Evolutionary conservation across 345 rosid species (phyloP).

Genomic region (Pistacia integerrima): DNA sequence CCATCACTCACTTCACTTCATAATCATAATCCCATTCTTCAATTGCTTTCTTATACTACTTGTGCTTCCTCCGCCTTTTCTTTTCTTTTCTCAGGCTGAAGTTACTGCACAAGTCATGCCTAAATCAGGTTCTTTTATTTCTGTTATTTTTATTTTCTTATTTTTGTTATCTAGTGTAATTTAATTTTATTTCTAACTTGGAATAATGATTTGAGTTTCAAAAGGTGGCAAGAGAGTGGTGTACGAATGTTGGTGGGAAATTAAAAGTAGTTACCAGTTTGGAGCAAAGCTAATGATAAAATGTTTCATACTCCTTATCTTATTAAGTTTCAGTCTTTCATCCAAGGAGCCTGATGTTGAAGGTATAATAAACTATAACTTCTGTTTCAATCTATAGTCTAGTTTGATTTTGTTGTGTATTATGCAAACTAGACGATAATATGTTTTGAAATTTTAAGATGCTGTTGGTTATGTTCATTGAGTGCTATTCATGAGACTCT

Average conservation of each 20-base stretch:
- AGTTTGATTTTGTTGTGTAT: neutral
- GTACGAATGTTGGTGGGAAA: slow-evolving; percentile 19
- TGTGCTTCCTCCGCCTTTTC: slow-evolving; percentile 24
- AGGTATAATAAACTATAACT: slow-evolving; percentile 40
- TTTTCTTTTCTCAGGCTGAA: slow-evolving; percentile 15
- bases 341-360: slow-evolving; percentile 64
- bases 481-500: neutral
- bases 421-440: neutral
- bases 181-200: neutral
- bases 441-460: neutral
- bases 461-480: neutral
- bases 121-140: slow-evolving; percentile 37
- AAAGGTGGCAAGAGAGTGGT: slow-evolving; percentile 29
- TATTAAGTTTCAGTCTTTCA: slow-evolving; percentile 39
- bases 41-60: slow-evolving; percentile 29
- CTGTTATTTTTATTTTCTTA: slow-evolving; percentile 3
- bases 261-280: slow-evolving; percentile 14
- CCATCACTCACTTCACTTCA: slow-evolving; percentile 32
- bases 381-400: neutral
- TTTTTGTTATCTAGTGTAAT: slow-evolving; percentile 1
- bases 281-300: slow-evolving; percentile 32
- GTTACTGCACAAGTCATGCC: slow-evolving; percentile 38
- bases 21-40: slow-evolving; percentile 26
- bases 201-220: neutral
- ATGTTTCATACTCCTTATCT: slow-evolving; percentile 44